Evolutionary conservation across 495 filamentous ascomycete species (phyloP).

Genomic region (Penicillium ochrochloron): DNA sequence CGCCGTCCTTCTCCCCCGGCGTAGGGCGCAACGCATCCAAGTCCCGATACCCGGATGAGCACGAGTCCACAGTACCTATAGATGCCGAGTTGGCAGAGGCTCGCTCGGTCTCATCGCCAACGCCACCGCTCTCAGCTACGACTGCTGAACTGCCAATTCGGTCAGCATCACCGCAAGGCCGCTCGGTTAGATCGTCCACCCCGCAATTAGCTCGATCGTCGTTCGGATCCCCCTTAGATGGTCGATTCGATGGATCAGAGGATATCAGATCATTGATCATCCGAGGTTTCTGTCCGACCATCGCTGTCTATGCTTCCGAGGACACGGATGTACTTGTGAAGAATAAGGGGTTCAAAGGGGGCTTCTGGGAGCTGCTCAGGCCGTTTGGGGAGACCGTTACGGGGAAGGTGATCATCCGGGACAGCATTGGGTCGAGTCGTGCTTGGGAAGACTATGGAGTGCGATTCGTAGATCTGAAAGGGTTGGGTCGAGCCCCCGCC

Average conservation of each 20-base stretch:
- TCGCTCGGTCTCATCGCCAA: slow-evolving; percentile 55
- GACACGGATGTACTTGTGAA: slow-evolving; percentile 81
- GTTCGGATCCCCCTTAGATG: slow-evolving; percentile 53
- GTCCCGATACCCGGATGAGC: slow-evolving; percentile 48
- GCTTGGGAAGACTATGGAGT: slow-evolving; percentile 90
- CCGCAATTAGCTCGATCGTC: slow-evolving; percentile 62
- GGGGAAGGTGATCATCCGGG: slow-evolving; percentile 87
- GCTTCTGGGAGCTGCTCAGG: slow-evolving; percentile 81
- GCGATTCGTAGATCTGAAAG: slow-evolving; percentile 68
- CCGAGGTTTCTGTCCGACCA: slow-evolving; percentile 82
- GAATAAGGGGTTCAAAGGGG: slow-evolving; percentile 83
- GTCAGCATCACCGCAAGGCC: slow-evolving; percentile 59
- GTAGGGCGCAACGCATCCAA: slow-evolving; percentile 58
- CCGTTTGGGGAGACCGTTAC: slow-evolving; percentile 90
- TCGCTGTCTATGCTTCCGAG: slow-evolving; percentile 79
- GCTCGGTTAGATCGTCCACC: slow-evolving; percentile 63
- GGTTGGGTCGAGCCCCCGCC: slow-evolving; percentile 24
- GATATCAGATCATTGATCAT: slow-evolving; percentile 77
- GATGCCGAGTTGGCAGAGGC: slow-evolving; percentile 55
- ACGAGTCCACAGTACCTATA: slow-evolving; percentile 47
- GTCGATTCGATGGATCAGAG: slow-evolving; percentile 54
- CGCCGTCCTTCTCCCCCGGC: slow-evolving; percentile 60
- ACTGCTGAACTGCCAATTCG: slow-evolving; percentile 46
- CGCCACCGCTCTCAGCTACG: slow-evolving; percentile 41
- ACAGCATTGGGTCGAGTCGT: slow-evolving; percentile 81